These are phyloP conservation scores for Limonomyces culmigenus DNA, from an alignment of 1,284 basidiomycete species.

Conservation along the genomic window DNA sequence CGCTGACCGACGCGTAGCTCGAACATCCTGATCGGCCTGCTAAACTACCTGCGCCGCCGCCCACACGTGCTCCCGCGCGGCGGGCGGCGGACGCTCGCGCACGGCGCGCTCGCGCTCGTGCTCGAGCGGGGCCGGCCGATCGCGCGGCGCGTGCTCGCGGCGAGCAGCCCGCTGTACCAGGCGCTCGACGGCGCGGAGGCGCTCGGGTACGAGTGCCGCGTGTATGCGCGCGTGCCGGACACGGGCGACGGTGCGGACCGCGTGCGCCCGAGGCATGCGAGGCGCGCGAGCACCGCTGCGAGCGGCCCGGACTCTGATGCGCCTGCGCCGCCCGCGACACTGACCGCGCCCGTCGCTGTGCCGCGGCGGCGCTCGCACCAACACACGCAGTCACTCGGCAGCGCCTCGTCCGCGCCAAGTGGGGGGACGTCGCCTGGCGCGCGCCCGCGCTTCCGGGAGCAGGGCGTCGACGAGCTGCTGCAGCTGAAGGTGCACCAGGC, in stretches of 20 bases:
- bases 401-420: neutral
- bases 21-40: constrained; percentile 68
- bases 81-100: constrained; percentile 38
- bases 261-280: constrained; percentile 9
- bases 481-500: constrained; percentile 79
- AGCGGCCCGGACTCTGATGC: constrained; percentile 10
- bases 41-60: constrained; percentile 43
- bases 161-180: constrained; percentile 70
- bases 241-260: constrained; percentile 42
- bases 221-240: constrained; percentile 67
- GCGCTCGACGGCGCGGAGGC: constrained; percentile 60
- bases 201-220: constrained; percentile 65
- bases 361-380: neutral
- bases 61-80: constrained; percentile 17
- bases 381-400: neutral
- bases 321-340: neutral
- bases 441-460: constrained; percentile 51
- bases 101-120: constrained; percentile 51
- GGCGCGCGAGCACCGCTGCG: constrained; percentile 11
- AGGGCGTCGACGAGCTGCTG: constrained; percentile 77
- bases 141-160: constrained; percentile 55
- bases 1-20: constrained; percentile 28
- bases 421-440: constrained; percentile 1
- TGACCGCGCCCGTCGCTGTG: too few species aligned
- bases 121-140: constrained; percentile 58